Base-by-base conservation (phyloP, 2,329 filamentous ascomycete genomes). In the Aspergillus awamori region DNA sequence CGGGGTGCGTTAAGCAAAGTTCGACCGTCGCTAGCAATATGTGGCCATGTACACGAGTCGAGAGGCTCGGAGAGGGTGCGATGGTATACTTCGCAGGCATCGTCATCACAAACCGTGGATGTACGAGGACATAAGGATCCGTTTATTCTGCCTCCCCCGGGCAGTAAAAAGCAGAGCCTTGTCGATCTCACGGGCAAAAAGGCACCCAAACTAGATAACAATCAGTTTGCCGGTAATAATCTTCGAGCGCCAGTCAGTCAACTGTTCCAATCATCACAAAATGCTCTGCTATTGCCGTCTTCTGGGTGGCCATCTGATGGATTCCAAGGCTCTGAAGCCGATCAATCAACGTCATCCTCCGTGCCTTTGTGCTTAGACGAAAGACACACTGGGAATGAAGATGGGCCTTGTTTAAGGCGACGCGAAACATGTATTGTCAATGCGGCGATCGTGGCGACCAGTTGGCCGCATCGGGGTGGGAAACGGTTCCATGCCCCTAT, bases 341-440 rank as follows among this genome's bases (percentile, higher is more conserved):
- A 53, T 45, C 36, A 56, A 33, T 7, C 53, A 54, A 47, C 48
- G 43, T 53, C 62, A 33, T 41, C 41, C 20, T 24, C 39, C n/a
- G 39, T 20, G 28, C 15, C 26, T 52, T 43, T 54, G 45, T 51
- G 51, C 39, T 54, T 20, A 41, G 49, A 53, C 15, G 20, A 55
- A 53, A 33, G 28, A 38, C 53, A 58, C 38, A 51, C 39, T 22
- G 20, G 57, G 38, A 51, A 49, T 15, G 20, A 51, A 26, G 49
- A 59, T 26, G 33, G 26, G 8, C 36, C 53, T 59, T 63, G 52
- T 63, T 51, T 58, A 36, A 59, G 81, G 49, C 81, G 86, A 67
- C 79, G 72, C 62, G 89, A 94, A 78, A 95, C 91, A 1, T 93
- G 88, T 71, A 79, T 96, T 57, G 84, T 95, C 67, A 96, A 96